Evolutionary conservation across 208 protist species (phyloP), one percentile per base, ranked within the genome.

Genomic region (Porcisia deanei): DNA sequence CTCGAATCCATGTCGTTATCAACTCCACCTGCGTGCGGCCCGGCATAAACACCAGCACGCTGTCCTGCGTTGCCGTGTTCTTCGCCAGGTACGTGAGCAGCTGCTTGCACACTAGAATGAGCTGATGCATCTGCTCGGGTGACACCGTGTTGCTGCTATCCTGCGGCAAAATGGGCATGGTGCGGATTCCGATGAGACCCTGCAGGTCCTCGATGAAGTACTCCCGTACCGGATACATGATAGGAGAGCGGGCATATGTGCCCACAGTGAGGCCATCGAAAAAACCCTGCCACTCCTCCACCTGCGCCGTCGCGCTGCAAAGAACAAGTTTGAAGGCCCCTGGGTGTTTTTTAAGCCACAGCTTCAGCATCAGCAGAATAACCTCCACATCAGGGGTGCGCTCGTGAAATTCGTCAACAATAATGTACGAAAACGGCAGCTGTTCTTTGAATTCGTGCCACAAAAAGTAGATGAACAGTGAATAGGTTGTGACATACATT

Each of bases 391-490:
- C 94, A 0, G 99, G 90, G 7, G 97, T 99, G 39, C 97, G 86
- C 86, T 98, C 97, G 81, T 98, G 97, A 64, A 98, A 95, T 80
- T 98, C 97, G 75, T 98, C 97, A 59, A 98, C 87, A 68, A 98
- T 93, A 68, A 98, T 85, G 83, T 98, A 94, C 16, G 92, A 96
- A 77, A 97, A 86, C 18, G 78, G 79, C 69, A 93, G 81, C 47
- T 73, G 72, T 10, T 77, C 82, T 58, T 92, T 80, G 20, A 88
- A 85, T 76, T 71, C 61, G 49, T 79, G 82, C 80, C 85, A 88
- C 25, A 97, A 69, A n/a, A 97, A 74, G 71, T 88, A 75, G 22
- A 97, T 86, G 54, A 97, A 91, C 64, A 97, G 89, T 8, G 88
- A 94, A 85, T 97, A 97, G 71, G 88, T 94, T 25, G 91, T 97